A percentile compares a stretch with the other conserved stretches of the same genome.
These are phyloP conservation scores for Ceratobasidium sp. DNA, from an alignment of 1,284 basidiomycete genomes.

Conservation along the genomic window DNA sequence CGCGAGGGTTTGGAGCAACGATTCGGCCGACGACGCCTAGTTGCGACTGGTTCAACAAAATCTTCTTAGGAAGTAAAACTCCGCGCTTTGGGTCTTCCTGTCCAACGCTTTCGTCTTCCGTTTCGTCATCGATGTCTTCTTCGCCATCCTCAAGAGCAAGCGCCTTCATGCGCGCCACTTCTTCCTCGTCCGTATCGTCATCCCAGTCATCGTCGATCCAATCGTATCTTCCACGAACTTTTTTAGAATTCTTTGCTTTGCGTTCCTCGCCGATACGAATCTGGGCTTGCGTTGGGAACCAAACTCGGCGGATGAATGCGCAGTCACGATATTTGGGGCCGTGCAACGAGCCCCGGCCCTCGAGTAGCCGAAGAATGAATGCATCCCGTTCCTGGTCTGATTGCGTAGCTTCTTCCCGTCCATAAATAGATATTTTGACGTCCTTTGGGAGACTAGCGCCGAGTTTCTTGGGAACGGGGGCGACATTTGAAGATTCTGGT, in stretches of 20 bases:
- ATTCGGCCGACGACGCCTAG: slow-evolving; percentile 42
- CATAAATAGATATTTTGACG: background rate
- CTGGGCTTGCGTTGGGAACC: slow-evolving; percentile 45
- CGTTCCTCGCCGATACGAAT: background rate
- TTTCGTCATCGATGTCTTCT: slow-evolving; percentile 36
- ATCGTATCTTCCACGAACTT: background rate
- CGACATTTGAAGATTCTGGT: background rate
- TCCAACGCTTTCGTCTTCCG: slow-evolving; percentile 23
- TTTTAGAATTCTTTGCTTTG: slow-evolving; percentile 5
- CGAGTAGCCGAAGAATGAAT: slow-evolving; percentile 46
- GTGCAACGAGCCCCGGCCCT: slow-evolving; percentile 31
- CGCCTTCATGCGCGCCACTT: slow-evolving; percentile 23
- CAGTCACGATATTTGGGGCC: slow-evolving; percentile 26
- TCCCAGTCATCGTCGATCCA: slow-evolving; percentile 29
- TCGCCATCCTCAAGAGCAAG: background rate
- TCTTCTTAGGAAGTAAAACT: slow-evolving; percentile 12
- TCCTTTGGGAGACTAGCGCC: background rate
- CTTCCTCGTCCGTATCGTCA: slow-evolving; percentile 38
- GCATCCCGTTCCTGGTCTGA: slow-evolving; percentile 39
- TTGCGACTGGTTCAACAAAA: slow-evolving; percentile 21
- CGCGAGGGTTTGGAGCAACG: slow-evolving; percentile 13
- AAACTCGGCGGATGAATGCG: slow-evolving; percentile 46
- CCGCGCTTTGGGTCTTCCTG: slow-evolving; percentile 16
- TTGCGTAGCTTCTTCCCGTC: slow-evolving; percentile 41
- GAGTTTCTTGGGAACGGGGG: background rate